Evolutionary conservation across 805 yeast species (phyloP).

Genomic region (Metschnikowia bowlesiae): DNA sequence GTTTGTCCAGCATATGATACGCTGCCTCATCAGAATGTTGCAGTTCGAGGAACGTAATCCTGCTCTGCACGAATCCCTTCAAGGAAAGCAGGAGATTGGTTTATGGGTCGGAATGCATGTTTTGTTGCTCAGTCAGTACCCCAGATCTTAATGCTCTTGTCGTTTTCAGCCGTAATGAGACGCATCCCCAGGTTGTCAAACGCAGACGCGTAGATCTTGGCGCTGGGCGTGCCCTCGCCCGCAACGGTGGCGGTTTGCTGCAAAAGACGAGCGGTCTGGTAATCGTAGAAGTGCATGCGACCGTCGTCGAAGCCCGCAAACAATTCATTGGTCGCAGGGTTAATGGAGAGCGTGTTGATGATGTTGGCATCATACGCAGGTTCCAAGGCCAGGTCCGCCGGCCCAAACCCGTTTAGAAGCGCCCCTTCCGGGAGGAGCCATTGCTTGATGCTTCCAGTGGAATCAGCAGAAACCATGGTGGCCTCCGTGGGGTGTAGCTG

Average conservation of each 20-base stretch:
- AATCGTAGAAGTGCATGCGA: slow-evolving; percentile 69
- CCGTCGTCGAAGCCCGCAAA: slow-evolving; percentile 89
- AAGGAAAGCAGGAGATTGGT: too few relatives aligned
- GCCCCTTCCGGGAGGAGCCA: slow-evolving; percentile 81
- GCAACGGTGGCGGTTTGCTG: slow-evolving; percentile 53
- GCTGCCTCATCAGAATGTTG: too few relatives aligned
- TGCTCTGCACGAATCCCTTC: too few relatives aligned
- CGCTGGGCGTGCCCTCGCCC: slow-evolving; percentile 65
- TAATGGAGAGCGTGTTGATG: slow-evolving; percentile 64
- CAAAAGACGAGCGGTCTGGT: slow-evolving; percentile 60
- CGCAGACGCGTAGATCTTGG: slow-evolving; percentile 65
- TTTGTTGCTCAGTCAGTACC: slow-evolving; percentile 29
- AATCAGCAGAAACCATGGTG: slow-evolving; percentile 76
- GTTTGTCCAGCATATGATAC: too few relatives aligned
- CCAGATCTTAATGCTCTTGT: slow-evolving; percentile 81
- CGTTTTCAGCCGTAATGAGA: slow-evolving; percentile 84
- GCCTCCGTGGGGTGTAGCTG: slow-evolving; percentile 62
- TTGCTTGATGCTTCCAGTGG: slow-evolving; percentile 69
- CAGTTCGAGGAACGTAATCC: too few relatives aligned
- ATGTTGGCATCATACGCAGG: slow-evolving; percentile 36
- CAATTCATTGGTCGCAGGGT: slow-evolving; percentile 54
- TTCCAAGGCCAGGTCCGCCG: slow-evolving; percentile 22
- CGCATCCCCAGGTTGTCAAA: slow-evolving; percentile 81
- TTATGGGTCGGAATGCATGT: too few relatives aligned
- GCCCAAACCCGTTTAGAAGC: slow-evolving; percentile 54